Evolutionary conservation across 306 rosid species (phyloP).

Genomic region (Lathyrus aphaca): DNA sequence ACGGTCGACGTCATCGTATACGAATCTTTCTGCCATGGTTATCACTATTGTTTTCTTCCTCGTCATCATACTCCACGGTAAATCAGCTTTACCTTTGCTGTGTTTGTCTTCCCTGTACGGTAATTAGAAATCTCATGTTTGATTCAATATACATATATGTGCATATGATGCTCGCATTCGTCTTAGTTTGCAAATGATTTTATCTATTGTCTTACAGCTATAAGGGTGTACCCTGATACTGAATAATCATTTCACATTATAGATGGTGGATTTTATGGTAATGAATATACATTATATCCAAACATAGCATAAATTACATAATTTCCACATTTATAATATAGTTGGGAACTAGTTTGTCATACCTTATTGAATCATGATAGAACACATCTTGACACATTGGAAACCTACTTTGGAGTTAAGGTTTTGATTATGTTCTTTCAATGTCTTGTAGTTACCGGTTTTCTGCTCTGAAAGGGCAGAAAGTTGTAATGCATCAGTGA

Average conservation of each 20-base stretch:
- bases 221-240: constrained; percentile 1
- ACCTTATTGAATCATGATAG: constrained; percentile 30
- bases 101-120: neutral
- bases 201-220: constrained; percentile 2
- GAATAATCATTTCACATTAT: neutral
- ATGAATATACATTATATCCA: neutral
- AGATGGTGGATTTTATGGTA: constrained; percentile 13
- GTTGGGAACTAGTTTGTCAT: neutral
- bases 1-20: constrained; percentile 46
- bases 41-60: constrained; percentile 61
- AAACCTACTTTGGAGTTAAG: constrained; percentile 6
- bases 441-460: constrained; percentile 7
- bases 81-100: constrained; percentile 24
- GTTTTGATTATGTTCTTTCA: constrained; percentile 3
- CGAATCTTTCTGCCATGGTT: constrained; percentile 60
- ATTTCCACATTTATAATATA: neutral
- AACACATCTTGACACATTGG: constrained; percentile 17
- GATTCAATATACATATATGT: neutral
- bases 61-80: constrained; percentile 66
- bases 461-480: constrained; percentile 19
- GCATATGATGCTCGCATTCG: constrained; percentile 9
- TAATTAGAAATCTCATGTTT: constrained; percentile 29
- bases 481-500: neutral
- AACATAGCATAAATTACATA: neutral
- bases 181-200: neutral